A percentile compares a stretch with the other conserved stretches of the same genome.
These are phyloP conservation scores for Trichophyton simii DNA, from an alignment of 2,329 filamentous ascomycete species.

Conservation along the genomic window DNA sequence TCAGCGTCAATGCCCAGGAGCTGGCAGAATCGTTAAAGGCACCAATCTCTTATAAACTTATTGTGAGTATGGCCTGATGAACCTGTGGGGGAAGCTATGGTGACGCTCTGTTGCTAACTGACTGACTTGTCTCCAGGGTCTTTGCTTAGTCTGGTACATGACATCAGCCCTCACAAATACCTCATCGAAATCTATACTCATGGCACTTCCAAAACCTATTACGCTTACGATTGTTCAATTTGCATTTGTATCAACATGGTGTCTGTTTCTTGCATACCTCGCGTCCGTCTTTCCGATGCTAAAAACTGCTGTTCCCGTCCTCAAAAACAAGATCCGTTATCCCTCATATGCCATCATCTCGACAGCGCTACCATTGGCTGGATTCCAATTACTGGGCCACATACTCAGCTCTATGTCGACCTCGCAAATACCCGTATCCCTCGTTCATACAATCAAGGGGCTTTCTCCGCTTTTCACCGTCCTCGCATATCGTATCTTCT, in stretches of 20 bases:
- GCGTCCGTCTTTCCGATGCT: constrained; percentile 60
- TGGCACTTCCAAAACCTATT: constrained; percentile 76
- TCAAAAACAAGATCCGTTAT: constrained; percentile 70
- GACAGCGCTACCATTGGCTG: constrained; percentile 79
- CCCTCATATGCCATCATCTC: constrained; percentile 71
- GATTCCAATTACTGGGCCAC: constrained; percentile 88
- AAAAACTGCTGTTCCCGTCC: constrained; percentile 58
- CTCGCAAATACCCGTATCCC: constrained; percentile 84
- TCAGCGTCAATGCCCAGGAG: constrained; percentile 87
- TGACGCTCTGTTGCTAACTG: neutral
- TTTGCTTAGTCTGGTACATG: constrained; percentile 87
- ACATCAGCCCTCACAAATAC: constrained; percentile 95
- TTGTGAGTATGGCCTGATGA: constrained; percentile 44
- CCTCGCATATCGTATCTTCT: constrained; percentile 77
- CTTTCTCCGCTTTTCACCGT: constrained; percentile 93
- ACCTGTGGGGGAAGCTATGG: neutral
- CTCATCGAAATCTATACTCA: constrained; percentile 93
- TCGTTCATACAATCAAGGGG: constrained; percentile 97
- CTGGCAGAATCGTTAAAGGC: constrained; percentile 82
- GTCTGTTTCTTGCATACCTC: constrained; percentile 64
- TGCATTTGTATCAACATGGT: constrained; percentile 79
- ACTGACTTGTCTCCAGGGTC: constrained; percentile 43
- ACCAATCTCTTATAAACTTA: constrained; percentile 73
- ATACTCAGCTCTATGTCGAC: constrained; percentile 89
- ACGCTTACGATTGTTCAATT: constrained; percentile 91